Evolutionary conservation across 768 basidiomycete species (phyloP).

Genomic region (Russula vinacea): DNA sequence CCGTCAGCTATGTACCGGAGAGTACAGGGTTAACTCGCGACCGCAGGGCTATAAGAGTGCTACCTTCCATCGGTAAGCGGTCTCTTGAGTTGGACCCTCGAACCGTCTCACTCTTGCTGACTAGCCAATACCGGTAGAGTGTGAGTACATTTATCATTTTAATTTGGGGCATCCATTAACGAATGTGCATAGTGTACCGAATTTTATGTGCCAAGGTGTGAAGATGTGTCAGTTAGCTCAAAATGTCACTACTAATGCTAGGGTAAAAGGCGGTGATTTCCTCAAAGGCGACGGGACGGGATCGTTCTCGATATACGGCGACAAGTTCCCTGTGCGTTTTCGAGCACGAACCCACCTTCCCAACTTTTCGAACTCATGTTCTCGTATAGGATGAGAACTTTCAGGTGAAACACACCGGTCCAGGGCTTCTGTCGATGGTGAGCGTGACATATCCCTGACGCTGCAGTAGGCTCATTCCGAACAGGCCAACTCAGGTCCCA

Average conservation of each 20-base stretch:
- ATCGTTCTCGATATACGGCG: constrained; percentile 94
- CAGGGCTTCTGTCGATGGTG: constrained; percentile 92
- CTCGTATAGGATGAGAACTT: constrained; percentile 86
- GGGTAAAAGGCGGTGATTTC: constrained; percentile 79
- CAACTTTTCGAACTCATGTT: not conserved
- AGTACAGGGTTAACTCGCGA: constrained; percentile 78
- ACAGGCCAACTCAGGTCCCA: constrained; percentile 91
- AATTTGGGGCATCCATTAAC: constrained; percentile 26
- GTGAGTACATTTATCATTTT: constrained; percentile 42
- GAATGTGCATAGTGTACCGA: constrained; percentile 56
- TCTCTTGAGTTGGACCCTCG: constrained; percentile 28
- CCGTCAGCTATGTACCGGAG: constrained; percentile 95
- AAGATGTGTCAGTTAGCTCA: constrained; percentile 9
- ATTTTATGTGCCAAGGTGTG: constrained; percentile 95
- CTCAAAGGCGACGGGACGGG: constrained; percentile 94
- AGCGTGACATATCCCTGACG: constrained; percentile 15
- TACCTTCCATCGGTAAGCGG: constrained; percentile 82
- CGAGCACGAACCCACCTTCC: not conserved
- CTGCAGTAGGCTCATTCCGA: not conserved
- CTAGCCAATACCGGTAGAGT: constrained; percentile 49
- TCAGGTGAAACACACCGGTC: constrained; percentile 77
- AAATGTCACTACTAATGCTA: not conserved
- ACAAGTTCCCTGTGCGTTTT: constrained; percentile 76
- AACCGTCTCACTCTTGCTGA: constrained; percentile 33
- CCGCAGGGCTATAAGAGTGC: constrained; percentile 90